Conservation (phyloP, 2,329 filamentous ascomycete genomes). For the Stenocarpella maydis region DNA sequence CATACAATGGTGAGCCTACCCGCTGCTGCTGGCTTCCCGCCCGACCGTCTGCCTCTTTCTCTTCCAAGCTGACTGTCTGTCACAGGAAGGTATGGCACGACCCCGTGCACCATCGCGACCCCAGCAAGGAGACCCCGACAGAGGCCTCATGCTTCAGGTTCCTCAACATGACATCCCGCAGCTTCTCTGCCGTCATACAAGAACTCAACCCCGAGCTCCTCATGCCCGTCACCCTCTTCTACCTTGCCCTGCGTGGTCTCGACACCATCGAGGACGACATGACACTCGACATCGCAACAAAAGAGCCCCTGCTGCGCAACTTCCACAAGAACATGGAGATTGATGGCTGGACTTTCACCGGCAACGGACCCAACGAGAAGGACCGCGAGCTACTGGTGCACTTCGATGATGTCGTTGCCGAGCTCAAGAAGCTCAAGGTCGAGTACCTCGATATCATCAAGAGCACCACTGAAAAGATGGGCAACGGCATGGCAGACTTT, state of each 20-base stretch:
- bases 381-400: constrained; percentile 91
- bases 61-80: constrained; percentile 35
- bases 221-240: constrained; percentile 87
- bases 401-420: constrained; percentile 85
- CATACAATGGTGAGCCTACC: constrained; percentile 79
- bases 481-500: constrained; percentile 98
- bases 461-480: constrained; percentile 94
- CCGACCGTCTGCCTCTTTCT: constrained; percentile 26
- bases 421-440: constrained; percentile 88
- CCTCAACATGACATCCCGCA: constrained; percentile 88
- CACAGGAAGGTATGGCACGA: constrained; percentile 96
- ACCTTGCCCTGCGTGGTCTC: constrained; percentile 87
- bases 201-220: constrained; percentile 95
- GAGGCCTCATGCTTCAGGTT: constrained; percentile 86
- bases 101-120: constrained; percentile 84
- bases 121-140: constrained; percentile 75
- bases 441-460: constrained; percentile 86
- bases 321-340: constrained; percentile 82
- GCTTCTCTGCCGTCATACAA: constrained; percentile 91
- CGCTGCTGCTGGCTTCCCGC: neutral
- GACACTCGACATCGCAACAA: constrained; percentile 81
- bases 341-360: constrained; percentile 90
- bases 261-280: constrained; percentile 99
- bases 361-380: constrained; percentile 90
- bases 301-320: constrained; percentile 84